Evolutionary conservation across 345 rosid species (phyloP).

Genomic region (Acer yangbiense): DNA sequence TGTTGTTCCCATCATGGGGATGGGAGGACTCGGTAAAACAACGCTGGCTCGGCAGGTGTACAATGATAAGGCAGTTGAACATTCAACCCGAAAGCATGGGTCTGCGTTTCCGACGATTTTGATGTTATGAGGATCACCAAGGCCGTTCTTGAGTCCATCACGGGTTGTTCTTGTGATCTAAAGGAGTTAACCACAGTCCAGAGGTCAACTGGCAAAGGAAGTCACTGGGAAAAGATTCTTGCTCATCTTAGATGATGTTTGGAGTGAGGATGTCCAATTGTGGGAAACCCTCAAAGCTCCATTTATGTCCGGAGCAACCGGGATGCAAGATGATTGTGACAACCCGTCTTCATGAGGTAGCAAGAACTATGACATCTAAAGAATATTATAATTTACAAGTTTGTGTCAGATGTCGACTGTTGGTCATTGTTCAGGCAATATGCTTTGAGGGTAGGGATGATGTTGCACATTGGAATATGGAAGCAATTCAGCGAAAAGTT

Average conservation of each 20-base stretch:
- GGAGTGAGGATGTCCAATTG: background rate
- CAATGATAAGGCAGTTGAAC: background rate
- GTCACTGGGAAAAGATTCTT: too few relatives aligned
- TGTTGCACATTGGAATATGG: background rate
- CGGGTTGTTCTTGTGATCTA: too few relatives aligned
- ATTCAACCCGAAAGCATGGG: too few relatives aligned
- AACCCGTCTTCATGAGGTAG: background rate
- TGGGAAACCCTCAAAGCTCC: background rate
- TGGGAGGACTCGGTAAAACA: slow-evolving; percentile 31
- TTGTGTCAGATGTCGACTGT: slow-evolving; percentile 14
- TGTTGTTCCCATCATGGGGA: slow-evolving; percentile 20
- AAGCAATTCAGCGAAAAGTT: slow-evolving; percentile 12
- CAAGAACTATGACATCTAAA: background rate
- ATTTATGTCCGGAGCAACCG: too few relatives aligned
- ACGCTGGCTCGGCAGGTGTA: slow-evolving; percentile 20
- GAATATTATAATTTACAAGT: background rate
- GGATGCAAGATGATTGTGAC: too few relatives aligned
- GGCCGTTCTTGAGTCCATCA: too few relatives aligned
- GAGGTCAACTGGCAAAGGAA: too few relatives aligned
- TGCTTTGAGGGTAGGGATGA: slow-evolving; percentile 17
- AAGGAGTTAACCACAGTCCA: too few relatives aligned
- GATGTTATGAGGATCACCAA: too few relatives aligned
- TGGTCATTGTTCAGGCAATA: slow-evolving; percentile 14
- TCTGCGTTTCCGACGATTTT: background rate
- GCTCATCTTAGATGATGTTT: background rate